Conservation (phyloP, 352 stramenopile genomes). For the Pythium sukuiense region DNA sequence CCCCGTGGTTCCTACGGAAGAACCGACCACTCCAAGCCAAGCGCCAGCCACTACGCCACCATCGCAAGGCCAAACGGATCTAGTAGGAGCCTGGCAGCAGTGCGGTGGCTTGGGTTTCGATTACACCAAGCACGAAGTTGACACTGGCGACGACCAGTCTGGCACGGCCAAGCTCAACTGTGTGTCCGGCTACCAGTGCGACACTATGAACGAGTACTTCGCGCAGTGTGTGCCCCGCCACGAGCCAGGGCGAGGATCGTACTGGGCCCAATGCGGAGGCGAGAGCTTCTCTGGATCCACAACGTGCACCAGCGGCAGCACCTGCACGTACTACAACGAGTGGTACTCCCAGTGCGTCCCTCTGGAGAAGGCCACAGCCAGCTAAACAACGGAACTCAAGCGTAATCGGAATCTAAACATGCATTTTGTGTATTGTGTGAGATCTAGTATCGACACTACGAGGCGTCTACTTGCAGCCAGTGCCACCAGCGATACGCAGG, state of each 20-base stretch:
- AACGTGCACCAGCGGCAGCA: neutral
- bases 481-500: conserved; percentile 30
- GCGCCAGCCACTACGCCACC: no score
- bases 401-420: neutral
- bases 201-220: neutral
- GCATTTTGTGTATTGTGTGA: neutral
- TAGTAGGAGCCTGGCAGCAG: neutral
- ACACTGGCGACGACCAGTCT: no score
- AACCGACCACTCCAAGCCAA: neutral
- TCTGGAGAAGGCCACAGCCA: neutral
- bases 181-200: neutral
- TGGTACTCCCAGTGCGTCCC: neutral
- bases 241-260: neutral
- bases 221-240: neutral
- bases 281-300: neutral
- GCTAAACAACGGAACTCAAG: no score
- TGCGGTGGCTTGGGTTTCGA: neutral
- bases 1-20: neutral
- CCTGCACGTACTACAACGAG: neutral
- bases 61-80: no score
- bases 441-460: neutral
- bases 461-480: conserved; percentile 10
- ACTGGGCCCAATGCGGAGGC: neutral
- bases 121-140: no score
- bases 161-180: neutral